Conservation (phyloP, 2,329 filamentous ascomycete species). For the Penicillium sp. region DNA sequence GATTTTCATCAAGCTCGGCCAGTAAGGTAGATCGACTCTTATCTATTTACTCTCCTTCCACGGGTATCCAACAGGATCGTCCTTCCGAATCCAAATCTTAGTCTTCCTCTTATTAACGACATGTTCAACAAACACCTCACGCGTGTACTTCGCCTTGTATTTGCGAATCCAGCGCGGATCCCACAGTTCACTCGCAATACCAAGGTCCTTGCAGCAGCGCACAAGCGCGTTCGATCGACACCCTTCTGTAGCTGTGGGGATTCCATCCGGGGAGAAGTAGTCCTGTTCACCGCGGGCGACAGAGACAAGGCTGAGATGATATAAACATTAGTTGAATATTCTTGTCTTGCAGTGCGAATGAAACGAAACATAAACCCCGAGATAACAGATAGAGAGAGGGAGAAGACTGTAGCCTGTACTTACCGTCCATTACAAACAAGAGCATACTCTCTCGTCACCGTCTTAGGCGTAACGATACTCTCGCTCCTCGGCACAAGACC, state of each 20-base stretch:
- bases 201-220: constrained; percentile 97
- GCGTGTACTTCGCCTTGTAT: constrained; percentile 70
- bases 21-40: neutral
- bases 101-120: constrained; percentile 78
- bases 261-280: constrained; percentile 84
- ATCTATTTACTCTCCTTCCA: constrained; percentile 50
- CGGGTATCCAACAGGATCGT: constrained; percentile 66
- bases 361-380: neutral
- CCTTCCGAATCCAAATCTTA: constrained; percentile 82
- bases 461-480: constrained; percentile 74
- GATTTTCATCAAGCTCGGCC: neutral
- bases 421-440: constrained; percentile 84
- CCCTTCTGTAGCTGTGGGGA: constrained; percentile 91
- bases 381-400: neutral
- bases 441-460: constrained; percentile 86
- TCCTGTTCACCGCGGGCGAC: constrained; percentile 92
- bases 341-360: neutral
- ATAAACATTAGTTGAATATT: constrained; percentile 2
- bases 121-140: constrained; percentile 89
- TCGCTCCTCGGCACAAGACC: constrained; percentile 85
- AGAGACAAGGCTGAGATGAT: constrained; percentile 67
- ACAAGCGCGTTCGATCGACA: constrained; percentile 97
- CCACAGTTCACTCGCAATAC: constrained; percentile 93
- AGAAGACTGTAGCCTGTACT: too few relatives aligned
- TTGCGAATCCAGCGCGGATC: constrained; percentile 84